Percentiles rank a stretch among this genome's conserved stretches.
These are phyloP conservation scores for Ceratocystis alfenasii DNA, from an alignment of 2,329 filamentous ascomycete genomes.

Conservation along the genomic window DNA sequence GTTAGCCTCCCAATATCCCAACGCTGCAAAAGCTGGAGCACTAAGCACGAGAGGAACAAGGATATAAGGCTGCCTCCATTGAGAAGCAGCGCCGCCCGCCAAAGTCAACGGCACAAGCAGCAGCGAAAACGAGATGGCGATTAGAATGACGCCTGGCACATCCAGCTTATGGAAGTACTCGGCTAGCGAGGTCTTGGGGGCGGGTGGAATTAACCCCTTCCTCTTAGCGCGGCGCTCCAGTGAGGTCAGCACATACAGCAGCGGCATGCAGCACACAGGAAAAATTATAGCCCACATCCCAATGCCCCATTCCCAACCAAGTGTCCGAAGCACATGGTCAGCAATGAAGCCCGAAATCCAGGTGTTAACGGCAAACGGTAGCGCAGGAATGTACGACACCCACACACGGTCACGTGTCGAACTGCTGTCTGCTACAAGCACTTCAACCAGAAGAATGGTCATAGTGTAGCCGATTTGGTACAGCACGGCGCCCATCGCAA, in stretches of 20 bases:
- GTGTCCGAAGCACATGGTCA: constrained; percentile 35
- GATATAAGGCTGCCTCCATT: constrained; percentile 32
- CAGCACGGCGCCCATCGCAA: constrained; percentile 45
- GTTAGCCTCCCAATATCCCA: constrained; percentile 37
- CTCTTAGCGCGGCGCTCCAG: constrained; percentile 42
- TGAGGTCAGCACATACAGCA: constrained; percentile 40
- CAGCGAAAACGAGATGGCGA: constrained; percentile 36
- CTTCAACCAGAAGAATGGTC: constrained; percentile 49
- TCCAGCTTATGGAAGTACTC: constrained; percentile 37
- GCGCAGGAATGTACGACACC: constrained; percentile 50
- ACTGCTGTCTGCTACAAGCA: constrained; percentile 52
- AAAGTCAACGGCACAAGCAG: constrained; percentile 36
- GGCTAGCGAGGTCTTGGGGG: constrained; percentile 26
- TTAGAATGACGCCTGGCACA: constrained; percentile 34
- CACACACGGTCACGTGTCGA: constrained; percentile 50
- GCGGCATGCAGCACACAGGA: constrained; percentile 43
- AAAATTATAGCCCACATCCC: constrained; percentile 56
- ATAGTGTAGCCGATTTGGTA: constrained; percentile 54
- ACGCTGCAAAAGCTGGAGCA: constrained; percentile 38
- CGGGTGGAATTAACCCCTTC: constrained; percentile 32
- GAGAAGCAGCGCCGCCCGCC: constrained; percentile 32
- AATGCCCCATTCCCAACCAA: constrained; percentile 50
- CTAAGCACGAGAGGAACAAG: constrained; percentile 36
- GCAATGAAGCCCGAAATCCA: constrained; percentile 51
- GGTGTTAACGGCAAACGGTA: constrained; percentile 51